Conservation (phyloP, 2,329 filamentous ascomycete genomes). For the Beauveria scarabaeidicola region DNA sequence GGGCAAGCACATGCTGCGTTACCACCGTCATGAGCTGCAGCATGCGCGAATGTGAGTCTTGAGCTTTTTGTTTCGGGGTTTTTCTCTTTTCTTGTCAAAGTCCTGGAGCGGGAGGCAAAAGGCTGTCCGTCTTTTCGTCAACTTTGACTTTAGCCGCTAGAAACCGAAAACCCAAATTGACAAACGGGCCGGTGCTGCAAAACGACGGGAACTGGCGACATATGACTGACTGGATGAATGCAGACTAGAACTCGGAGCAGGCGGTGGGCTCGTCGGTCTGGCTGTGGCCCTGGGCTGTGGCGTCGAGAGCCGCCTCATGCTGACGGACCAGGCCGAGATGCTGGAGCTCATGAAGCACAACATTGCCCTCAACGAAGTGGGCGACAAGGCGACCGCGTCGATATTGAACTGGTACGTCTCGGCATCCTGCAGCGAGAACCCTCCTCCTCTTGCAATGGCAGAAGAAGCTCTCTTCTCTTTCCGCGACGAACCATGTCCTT, state of each 20-base stretch:
- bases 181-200: too few relatives aligned
- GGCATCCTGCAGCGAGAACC: background rate
- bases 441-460: background rate
- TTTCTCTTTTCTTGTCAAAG: too few relatives aligned
- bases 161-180: too few relatives aligned
- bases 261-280: slow-evolving; percentile 76
- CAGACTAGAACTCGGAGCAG: slow-evolving; percentile 86
- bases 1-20: slow-evolving; percentile 74
- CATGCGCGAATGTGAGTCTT: slow-evolving; percentile 58
- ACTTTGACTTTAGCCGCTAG: too few relatives aligned
- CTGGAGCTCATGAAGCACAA: slow-evolving; percentile 78
- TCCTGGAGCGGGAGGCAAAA: too few relatives aligned
- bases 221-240: slow-evolving; percentile 17
- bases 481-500: background rate
- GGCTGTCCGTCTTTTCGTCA: too few relatives aligned
- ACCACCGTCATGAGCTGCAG: slow-evolving; percentile 54
- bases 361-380: slow-evolving; percentile 68
- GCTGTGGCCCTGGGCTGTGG: slow-evolving; percentile 50
- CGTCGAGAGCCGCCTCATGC: slow-evolving; percentile 49
- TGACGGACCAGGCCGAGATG: slow-evolving; percentile 89
- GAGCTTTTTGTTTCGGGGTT: background rate
- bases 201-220: too few relatives aligned
- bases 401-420: slow-evolving; percentile 67
- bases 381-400: slow-evolving; percentile 52
- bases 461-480: background rate